These are phyloP conservation scores for Jimgerdemannia lactiflua DNA, from an alignment of 192 early-diverging fungal species.

Conservation along the genomic window DNA sequence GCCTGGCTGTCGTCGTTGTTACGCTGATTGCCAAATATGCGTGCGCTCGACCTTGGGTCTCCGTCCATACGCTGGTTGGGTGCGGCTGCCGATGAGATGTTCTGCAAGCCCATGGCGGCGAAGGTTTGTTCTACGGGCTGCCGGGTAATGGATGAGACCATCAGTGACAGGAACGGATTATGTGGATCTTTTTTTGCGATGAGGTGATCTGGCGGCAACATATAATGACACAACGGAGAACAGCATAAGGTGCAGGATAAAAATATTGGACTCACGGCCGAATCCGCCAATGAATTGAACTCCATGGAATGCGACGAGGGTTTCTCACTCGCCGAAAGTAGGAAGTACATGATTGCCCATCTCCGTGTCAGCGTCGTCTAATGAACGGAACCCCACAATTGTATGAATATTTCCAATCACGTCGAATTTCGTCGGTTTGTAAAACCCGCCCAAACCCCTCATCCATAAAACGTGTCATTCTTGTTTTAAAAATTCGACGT, in stretches of 20 bases:
- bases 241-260: no score
- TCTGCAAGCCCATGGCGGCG: conserved; percentile 10
- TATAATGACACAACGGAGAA: no score
- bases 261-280: not conserved
- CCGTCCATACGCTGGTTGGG: conserved; percentile 4
- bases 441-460: no score
- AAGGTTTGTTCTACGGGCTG: conserved; percentile 17
- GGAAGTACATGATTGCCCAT: conserved; percentile 58
- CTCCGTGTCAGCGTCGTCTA: conserved; percentile 47
- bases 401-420: not conserved
- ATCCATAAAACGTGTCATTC: no score
- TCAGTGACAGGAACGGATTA: not conserved
- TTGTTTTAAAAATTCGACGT: no score
- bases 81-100: not conserved
- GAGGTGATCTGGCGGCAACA: no score
- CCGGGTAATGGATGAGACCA: no score
- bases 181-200: no score
- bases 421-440: no score
- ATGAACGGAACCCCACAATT: not conserved
- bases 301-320: conserved; percentile 1
- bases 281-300: not conserved
- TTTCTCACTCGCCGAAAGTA: conserved; percentile 43
- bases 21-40: conserved; percentile 1
- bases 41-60: conserved; percentile 6
- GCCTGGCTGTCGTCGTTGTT: not conserved